These are phyloP conservation scores for Phytopythium cucurbitacearum DNA, from an alignment of 352 stramenopile genomes.

Conservation along the genomic window DNA sequence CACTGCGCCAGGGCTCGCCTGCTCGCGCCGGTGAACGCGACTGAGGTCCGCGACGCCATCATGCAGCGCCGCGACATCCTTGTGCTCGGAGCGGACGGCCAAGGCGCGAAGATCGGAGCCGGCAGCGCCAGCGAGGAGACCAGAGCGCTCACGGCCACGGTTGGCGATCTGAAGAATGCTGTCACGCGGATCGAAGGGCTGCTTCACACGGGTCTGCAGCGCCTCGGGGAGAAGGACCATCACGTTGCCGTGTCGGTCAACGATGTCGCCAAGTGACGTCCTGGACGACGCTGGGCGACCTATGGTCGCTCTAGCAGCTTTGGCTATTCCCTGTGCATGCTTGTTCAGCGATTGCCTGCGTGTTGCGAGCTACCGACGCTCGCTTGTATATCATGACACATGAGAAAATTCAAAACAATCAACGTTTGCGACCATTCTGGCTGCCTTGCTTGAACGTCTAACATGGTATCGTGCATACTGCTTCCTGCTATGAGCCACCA, in stretches of 20 bases:
- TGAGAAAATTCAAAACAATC: too few species aligned
- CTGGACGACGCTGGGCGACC: not conserved
- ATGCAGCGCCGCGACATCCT: conserved; percentile 38
- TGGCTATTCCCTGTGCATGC: too few species aligned
- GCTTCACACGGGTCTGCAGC: conserved; percentile 4
- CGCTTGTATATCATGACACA: too few species aligned
- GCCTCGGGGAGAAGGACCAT: conserved; percentile 2
- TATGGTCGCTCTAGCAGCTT: too few species aligned
- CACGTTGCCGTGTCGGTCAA: conserved; percentile 1
- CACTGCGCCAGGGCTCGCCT: conserved; percentile 16
- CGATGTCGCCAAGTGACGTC: not conserved
- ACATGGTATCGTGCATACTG: too few species aligned
- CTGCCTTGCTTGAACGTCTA: too few species aligned
- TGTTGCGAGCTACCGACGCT: too few species aligned
- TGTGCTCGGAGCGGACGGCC: conserved; percentile 13
- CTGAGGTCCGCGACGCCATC: conserved; percentile 32
- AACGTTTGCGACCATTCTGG: too few species aligned
- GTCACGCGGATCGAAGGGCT: conserved; percentile 16
- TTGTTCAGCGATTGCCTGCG: too few species aligned
- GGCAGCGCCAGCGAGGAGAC: not conserved
- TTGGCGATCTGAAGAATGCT: conserved; percentile 16
- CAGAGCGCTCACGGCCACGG: conserved; percentile 5
- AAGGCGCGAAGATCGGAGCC: not conserved
- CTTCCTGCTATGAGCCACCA: not conserved
- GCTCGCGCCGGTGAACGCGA: conserved; percentile 26